Evolutionary conservation across 352 stramenopile genomes (phyloP).

Genomic region (Saprolegnia parasitica): DNA sequence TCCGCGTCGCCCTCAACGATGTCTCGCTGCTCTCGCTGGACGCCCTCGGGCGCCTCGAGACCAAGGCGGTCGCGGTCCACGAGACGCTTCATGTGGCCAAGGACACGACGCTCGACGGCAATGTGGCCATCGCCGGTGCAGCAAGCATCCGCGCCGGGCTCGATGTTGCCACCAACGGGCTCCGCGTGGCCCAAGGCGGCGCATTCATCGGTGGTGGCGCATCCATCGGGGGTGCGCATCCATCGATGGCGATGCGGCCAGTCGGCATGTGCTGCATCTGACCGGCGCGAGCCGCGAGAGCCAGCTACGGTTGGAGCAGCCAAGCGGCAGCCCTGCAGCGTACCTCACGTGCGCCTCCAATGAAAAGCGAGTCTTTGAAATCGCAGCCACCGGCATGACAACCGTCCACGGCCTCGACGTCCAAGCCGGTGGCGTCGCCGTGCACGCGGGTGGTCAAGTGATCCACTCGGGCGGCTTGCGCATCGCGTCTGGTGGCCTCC

Average conservation of each 20-base stretch:
- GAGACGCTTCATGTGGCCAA: neutral
- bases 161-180: neutral
- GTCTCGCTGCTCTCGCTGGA: neutral
- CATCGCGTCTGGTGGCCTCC: conserved; percentile 50
- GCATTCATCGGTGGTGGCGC: neutral
- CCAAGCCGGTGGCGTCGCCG: conserved; percentile 42
- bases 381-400: conserved; percentile 46
- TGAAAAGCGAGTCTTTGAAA: conserved; percentile 46
- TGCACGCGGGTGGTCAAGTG: conserved; percentile 52
- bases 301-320: too few relatives aligned
- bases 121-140: neutral
- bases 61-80: neutral
- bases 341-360: conserved; percentile 14
- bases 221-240: neutral
- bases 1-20: neutral
- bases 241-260: too few relatives aligned
- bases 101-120: neutral
- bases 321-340: neutral
- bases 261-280: too few relatives aligned
- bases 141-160: neutral
- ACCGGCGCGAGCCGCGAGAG: too few relatives aligned
- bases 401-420: conserved; percentile 57
- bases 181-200: neutral
- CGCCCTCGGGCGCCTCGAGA: neutral
- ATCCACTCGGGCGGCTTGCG: conserved; percentile 56